phyloP scores from a whole-genome alignment of 768 basidiomycete genomes.

The Dentipellis fragilis region DNA sequence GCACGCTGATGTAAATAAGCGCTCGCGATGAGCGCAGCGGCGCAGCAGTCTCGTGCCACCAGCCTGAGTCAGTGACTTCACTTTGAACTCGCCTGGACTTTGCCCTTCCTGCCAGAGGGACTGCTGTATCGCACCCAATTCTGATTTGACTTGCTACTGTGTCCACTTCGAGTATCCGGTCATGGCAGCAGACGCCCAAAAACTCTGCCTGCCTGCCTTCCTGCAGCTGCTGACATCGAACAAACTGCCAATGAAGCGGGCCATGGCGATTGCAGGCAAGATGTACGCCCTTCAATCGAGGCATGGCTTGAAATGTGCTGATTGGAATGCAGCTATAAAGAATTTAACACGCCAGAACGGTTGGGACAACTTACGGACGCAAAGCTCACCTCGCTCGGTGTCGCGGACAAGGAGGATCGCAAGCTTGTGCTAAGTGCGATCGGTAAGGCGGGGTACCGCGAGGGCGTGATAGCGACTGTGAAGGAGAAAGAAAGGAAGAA shows the following conservation, averaged over 20 bases:
- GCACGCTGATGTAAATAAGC: too few relatives aligned
- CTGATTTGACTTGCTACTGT: too few relatives aligned
- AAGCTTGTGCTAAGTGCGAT: slow-evolving; percentile 49
- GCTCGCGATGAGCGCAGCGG: too few relatives aligned
- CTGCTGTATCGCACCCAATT: too few relatives aligned
- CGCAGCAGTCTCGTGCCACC: too few relatives aligned
- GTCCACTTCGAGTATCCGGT: too few relatives aligned
- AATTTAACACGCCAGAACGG: slow-evolving; percentile 48
- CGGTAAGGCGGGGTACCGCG: slow-evolving; percentile 52
- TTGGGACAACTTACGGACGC: slow-evolving; percentile 49
- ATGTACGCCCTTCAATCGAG: slow-evolving; percentile 18
- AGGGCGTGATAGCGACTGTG: slow-evolving; percentile 7
- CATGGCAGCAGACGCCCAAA: slow-evolving; percentile 9
- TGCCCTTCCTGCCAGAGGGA: too few relatives aligned
- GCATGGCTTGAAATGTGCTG: neutral
- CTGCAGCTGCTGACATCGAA: slow-evolving; percentile 22
- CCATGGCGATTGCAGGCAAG: slow-evolving; percentile 24
- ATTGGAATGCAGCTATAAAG: slow-evolving; percentile 48
- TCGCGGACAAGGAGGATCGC: slow-evolving; percentile 57
- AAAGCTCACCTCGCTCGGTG: slow-evolving; percentile 46
- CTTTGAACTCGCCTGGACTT: too few relatives aligned
- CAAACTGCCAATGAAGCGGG: slow-evolving; percentile 20
- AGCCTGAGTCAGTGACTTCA: too few relatives aligned
- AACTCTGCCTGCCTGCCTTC: slow-evolving; percentile 20
- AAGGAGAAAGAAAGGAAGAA: slow-evolving; percentile 12